Evolutionary conservation across 2,329 filamentous ascomycete species (phyloP), one percentile per base, ranked within the genome.

Genomic region (Penicillium janthinellum): DNA sequence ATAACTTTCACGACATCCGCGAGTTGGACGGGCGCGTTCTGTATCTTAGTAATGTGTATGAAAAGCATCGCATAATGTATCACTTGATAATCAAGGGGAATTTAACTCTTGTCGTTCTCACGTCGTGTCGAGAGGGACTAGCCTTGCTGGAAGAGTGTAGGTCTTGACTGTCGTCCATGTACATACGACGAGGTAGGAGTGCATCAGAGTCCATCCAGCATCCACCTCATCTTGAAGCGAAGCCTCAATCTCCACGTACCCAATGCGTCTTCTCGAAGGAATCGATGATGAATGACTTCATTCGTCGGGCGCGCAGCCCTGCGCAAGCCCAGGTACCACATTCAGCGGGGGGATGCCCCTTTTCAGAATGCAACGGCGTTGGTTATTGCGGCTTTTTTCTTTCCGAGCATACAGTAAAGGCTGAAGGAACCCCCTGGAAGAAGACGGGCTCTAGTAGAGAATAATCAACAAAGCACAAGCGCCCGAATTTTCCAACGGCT

Each of bases 261-360:
- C 42, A 28, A 8, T 5, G 15, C 5, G 25, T 35, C 15, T 12
- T 48, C 31, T 20, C 15, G 31, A 49, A 49, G 31, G n/a, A 35
- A 35, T 35, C n/a, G 10, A 11, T 47, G 44, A 8, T 47, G 5
- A 15, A 31, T n/a, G 25, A 53, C 37, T 42, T 37, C 5, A 42
- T 53, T 41, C 22, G 22, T 41, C 25, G 22, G 28, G 38, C 14
- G 51, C n/a, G 38, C 20, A 53, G 42, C 22, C 22, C 37, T 42
- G 49, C 20, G 37, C 22, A 42, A 53, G 51, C 51, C 50, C n/a
- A n/a, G 34, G 37, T 53, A 53, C 51, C 37, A 53, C 51, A 31
- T 42, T 28, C 25, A 28, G 51, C 51, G 51, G 51, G 25, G 14
- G 4, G 14, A 31, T 42, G 38, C 51, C 51, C 51, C 51, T 53